These are phyloP conservation scores for Macaranga tanarius DNA, from an alignment of 441 rosid genomes.

Conservation along the genomic window DNA sequence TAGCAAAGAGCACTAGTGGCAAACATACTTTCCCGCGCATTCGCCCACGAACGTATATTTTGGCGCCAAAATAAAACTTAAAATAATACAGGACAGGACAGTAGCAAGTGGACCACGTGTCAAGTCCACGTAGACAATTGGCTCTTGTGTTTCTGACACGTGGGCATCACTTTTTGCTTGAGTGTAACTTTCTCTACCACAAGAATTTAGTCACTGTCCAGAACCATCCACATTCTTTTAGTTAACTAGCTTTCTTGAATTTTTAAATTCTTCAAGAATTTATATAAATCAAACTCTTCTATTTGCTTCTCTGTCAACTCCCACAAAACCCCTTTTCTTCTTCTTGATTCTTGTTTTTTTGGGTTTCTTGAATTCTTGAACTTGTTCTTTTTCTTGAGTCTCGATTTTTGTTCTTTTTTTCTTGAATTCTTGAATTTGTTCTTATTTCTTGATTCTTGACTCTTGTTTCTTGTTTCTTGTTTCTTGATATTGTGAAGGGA, in stretches of 20 bases:
- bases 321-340: not conserved
- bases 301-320: not conserved
- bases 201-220: slow-evolving; percentile 1
- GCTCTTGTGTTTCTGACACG: not conserved
- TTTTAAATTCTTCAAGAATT: not conserved
- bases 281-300: not conserved
- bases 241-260: not conserved
- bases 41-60: not conserved
- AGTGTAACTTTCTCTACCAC: slow-evolving; percentile 1
- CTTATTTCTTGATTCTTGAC: not conserved
- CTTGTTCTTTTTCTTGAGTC: not conserved
- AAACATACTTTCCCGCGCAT: not conserved
- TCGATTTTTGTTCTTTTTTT: too few relatives aligned
- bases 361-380: not conserved
- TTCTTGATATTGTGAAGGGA: not conserved
- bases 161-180: not conserved
- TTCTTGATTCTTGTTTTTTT: not conserved
- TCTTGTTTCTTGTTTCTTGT: not conserved
- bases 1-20: not conserved
- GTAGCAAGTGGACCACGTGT: not conserved
- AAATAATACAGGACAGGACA: not conserved
- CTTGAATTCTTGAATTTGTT: not conserved
- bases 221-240: slow-evolving; percentile 10
- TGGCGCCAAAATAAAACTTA: slow-evolving; percentile 10
- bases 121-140: slow-evolving; percentile 5